These are phyloP conservation scores for Carex parvula DNA, from an alignment of 176 grass and related monocot species.

Conservation along the genomic window DNA sequence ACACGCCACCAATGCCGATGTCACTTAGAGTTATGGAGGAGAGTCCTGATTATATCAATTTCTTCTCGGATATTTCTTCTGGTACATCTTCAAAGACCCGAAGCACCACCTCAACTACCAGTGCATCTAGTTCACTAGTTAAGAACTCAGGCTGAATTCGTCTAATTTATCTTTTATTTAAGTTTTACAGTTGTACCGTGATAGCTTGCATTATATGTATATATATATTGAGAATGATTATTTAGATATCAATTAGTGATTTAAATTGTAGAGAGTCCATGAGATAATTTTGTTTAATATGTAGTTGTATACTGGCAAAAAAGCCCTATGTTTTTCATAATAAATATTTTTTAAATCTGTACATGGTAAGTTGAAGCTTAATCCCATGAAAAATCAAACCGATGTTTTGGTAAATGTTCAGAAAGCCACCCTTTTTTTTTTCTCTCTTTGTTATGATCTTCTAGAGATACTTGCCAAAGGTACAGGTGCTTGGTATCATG, in stretches of 20 bases:
- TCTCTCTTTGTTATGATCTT: neutral
- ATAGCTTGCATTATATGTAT: neutral
- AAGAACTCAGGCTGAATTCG: neutral
- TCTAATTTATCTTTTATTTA: neutral
- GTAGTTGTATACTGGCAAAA: neutral
- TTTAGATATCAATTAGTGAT: neutral
- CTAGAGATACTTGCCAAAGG: too few relatives aligned
- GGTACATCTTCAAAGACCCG: slow-evolving; percentile 30
- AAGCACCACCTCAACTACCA: slow-evolving; percentile 29
- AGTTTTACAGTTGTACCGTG: neutral
- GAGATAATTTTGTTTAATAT: neutral
- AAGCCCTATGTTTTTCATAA: neutral
- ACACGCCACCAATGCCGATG: slow-evolving; percentile 62
- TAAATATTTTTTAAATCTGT: neutral
- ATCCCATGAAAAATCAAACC: neutral
- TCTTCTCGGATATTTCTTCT: slow-evolving; percentile 66
- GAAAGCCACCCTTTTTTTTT: neutral
- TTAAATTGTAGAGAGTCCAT: neutral
- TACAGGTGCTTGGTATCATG: neutral
- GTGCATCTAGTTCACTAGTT: neutral
- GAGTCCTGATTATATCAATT: slow-evolving; percentile 60
- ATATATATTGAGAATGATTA: neutral
- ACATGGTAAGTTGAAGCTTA: neutral
- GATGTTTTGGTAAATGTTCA: neutral
- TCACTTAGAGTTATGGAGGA: slow-evolving; percentile 54